Percentiles rank a stretch among this genome's conserved stretches.
Evolutionary conservation across 2,329 filamentous ascomycete genomes (phyloP).

Genomic region (Fusarium sp.): DNA sequence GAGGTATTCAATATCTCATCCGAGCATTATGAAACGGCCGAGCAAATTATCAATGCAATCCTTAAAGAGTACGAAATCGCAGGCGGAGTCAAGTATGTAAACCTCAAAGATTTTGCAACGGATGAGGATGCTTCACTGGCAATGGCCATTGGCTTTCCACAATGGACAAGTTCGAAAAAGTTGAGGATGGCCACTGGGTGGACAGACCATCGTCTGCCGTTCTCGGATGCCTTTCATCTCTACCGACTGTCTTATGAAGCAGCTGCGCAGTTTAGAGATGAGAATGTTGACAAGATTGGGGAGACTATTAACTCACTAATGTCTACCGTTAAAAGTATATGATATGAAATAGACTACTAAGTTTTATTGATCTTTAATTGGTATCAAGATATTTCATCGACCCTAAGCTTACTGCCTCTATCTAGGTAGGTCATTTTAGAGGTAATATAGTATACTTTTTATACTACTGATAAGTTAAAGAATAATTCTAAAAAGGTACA

Average conservation of each 20-base stretch:
- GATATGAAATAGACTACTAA: neutral
- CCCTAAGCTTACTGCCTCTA: too few species aligned
- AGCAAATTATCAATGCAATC: neutral
- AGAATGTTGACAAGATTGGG: neutral
- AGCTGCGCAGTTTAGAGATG: neutral
- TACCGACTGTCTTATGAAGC: neutral
- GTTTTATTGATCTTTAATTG: too few species aligned
- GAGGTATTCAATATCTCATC: neutral
- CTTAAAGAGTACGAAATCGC: neutral
- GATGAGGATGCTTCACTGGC: neutral
- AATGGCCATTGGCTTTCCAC: conserved; percentile 1
- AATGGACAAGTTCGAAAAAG: neutral
- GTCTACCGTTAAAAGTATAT: neutral
- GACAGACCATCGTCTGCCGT: neutral
- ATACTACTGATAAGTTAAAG: too few species aligned
- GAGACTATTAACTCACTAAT: neutral
- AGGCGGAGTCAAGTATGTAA: neutral
- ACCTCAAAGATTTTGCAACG: neutral
- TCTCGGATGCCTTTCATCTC: neutral
- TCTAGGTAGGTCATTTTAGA: too few species aligned
- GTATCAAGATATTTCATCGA: too few species aligned
- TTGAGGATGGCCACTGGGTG: neutral
- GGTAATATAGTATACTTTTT: too few species aligned
- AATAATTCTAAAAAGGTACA: too few species aligned
- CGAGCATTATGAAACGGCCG: neutral